Evolutionary conservation across 768 basidiomycete species (phyloP).

Genomic region (Chalciporus piperatus): DNA sequence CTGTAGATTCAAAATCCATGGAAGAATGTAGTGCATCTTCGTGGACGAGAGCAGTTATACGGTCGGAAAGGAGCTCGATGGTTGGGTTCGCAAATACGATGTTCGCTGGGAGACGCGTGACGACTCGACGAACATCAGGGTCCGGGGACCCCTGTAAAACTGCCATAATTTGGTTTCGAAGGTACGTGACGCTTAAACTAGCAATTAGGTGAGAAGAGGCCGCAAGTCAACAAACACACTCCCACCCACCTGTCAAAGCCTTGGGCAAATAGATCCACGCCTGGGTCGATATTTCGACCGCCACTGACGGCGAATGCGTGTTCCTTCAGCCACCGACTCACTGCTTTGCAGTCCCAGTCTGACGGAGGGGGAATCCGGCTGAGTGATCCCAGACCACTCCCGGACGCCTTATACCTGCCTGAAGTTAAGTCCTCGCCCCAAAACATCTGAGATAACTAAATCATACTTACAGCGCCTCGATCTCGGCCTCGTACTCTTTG

Average conservation of each 20-base stretch:
- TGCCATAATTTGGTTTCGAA: constrained; percentile 9
- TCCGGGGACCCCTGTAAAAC: constrained; percentile 25
- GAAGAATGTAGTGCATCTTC: background rate
- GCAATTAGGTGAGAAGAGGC: background rate
- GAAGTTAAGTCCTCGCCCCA: too few relatives aligned
- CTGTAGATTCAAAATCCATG: background rate
- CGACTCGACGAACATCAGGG: constrained; percentile 15
- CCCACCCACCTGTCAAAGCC: constrained; percentile 33
- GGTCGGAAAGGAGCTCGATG: constrained; percentile 14
- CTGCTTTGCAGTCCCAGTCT: background rate
- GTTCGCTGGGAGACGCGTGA: constrained; percentile 23
- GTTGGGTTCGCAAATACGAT: constrained; percentile 39
- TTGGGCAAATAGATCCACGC: constrained; percentile 25
- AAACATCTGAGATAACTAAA: too few relatives aligned
- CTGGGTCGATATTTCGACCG: constrained; percentile 1
- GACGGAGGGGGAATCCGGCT: background rate
- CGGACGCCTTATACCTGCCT: too few relatives aligned
- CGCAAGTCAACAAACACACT: background rate
- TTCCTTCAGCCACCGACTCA: constrained; percentile 14
- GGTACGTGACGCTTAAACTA: constrained; percentile 23
- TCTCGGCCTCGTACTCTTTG: constrained; percentile 26
- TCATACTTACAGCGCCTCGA: constrained; percentile 19
- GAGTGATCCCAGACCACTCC: too few relatives aligned
- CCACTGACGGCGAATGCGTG: constrained; percentile 4
- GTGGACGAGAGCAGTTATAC: constrained; percentile 8